phyloP scores from a whole-genome alignment of 495 filamentous ascomycete genomes.

The Hypoxylon cercidicola region DNA sequence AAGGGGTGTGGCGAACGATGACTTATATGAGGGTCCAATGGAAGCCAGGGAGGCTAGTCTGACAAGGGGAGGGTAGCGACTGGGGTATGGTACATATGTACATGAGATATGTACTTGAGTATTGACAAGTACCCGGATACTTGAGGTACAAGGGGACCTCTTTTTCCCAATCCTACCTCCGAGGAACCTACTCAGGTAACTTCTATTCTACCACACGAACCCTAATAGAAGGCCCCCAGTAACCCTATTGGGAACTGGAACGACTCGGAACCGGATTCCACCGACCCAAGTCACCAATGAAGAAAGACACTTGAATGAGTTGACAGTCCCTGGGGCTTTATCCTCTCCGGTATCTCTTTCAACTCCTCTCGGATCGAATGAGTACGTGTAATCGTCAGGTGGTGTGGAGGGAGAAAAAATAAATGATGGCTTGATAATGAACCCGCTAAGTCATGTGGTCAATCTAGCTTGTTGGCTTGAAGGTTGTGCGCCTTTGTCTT shows the following conservation, averaged over 20 bases:
- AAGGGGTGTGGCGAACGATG: slow-evolving; percentile 40
- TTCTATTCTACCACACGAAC: slow-evolving; percentile 22
- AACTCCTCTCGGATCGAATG: slow-evolving; percentile 27
- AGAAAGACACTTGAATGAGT: slow-evolving; percentile 23
- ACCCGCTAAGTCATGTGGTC: slow-evolving; percentile 37
- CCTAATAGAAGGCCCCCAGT: slow-evolving; percentile 23
- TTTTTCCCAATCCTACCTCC: slow-evolving; percentile 27
- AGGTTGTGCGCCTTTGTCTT: slow-evolving; percentile 28
- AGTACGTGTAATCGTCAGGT: slow-evolving; percentile 34
- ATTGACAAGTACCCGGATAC: slow-evolving; percentile 18
- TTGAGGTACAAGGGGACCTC: slow-evolving; percentile 26
- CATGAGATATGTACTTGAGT: slow-evolving; percentile 8
- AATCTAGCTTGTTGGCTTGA: slow-evolving; percentile 22
- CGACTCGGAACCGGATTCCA: slow-evolving; percentile 37
- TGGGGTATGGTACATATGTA: slow-evolving; percentile 7
- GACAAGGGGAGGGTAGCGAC: slow-evolving; percentile 21
- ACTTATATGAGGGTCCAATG: slow-evolving; percentile 31
- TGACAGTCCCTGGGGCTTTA: slow-evolving; percentile 15
- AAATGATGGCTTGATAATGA: slow-evolving; percentile 45
- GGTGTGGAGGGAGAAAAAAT: slow-evolving; percentile 19
- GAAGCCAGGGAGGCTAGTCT: slow-evolving; percentile 14
- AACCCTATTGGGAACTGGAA: slow-evolving; percentile 35
- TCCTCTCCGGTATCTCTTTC: slow-evolving; percentile 20
- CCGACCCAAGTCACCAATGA: slow-evolving; percentile 32
- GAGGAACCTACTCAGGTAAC: slow-evolving; percentile 11